phyloP scores from a whole-genome alignment of 495 filamentous ascomycete species.

The Aspergillus diversus region DNA sequence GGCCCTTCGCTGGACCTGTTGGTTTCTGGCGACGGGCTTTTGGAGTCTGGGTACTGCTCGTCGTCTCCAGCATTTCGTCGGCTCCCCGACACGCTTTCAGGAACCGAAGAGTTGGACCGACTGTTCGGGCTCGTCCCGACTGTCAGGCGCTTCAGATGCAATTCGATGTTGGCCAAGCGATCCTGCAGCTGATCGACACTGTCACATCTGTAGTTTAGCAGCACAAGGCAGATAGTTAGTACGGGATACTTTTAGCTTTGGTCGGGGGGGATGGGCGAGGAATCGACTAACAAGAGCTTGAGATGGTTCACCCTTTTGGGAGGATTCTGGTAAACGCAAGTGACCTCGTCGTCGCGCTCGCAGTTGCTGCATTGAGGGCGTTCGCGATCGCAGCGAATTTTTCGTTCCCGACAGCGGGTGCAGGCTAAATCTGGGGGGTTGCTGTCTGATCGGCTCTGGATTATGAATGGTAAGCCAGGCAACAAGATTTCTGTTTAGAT shows the following conservation, averaged over 20 bases:
- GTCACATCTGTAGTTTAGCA: constrained; percentile 5
- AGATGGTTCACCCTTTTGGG: constrained; percentile 16
- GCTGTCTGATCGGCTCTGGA: neutral
- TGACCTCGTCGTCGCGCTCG: constrained; percentile 10
- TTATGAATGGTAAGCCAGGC: neutral
- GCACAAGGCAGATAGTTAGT: neutral
- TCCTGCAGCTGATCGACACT: constrained; percentile 16
- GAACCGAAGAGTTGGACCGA: neutral
- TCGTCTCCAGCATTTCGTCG: neutral
- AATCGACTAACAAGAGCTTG: constrained; percentile 6
- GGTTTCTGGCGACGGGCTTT: neutral
- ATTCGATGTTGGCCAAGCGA: constrained; percentile 13
- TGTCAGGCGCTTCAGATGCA: constrained; percentile 5
- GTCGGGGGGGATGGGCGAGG: too few relatives aligned
- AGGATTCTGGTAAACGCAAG: constrained; percentile 12
- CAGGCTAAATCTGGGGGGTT: constrained; percentile 11
- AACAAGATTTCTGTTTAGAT: neutral
- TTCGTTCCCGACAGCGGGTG: constrained; percentile 20
- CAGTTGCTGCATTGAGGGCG: constrained; percentile 17
- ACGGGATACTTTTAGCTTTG: too few relatives aligned
- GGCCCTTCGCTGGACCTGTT: neutral
- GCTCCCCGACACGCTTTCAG: neutral
- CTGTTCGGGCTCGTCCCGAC: neutral
- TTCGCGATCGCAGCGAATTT: constrained; percentile 15
- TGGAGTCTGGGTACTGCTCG: neutral